phyloP scores from a whole-genome alignment of 1,284 basidiomycete species.

The Cryptococcus hybrid region DNA sequence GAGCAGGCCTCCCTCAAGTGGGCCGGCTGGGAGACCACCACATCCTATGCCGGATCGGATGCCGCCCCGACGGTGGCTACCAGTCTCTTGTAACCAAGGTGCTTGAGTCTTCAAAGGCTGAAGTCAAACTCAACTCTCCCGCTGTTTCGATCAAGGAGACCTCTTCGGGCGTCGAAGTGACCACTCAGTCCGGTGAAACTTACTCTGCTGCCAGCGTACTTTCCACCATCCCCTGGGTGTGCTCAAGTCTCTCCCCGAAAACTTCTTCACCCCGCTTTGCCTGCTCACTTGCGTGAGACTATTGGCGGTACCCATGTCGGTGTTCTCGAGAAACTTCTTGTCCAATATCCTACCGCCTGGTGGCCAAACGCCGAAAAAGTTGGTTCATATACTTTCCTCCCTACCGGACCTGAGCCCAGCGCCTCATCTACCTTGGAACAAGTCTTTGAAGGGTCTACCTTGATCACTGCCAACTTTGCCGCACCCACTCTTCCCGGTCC shows the following conservation, averaged over 20 bases:
- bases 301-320: constrained; percentile 50
- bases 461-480: constrained; percentile 48
- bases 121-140: constrained; percentile 38
- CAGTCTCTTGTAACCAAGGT: constrained; percentile 49
- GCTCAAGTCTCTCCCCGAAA: constrained; percentile 35
- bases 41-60: constrained; percentile 53
- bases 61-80: constrained; percentile 55
- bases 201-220: constrained; percentile 45
- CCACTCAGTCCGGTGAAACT: constrained; percentile 29
- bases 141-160: constrained; percentile 27
- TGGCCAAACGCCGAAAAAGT: constrained; percentile 48
- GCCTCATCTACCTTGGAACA: constrained; percentile 23
- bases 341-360: constrained; percentile 52
- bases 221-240: constrained; percentile 50
- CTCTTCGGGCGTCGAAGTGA: constrained; percentile 24
- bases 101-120: constrained; percentile 42
- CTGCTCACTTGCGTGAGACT: constrained; percentile 27
- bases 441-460: constrained; percentile 41
- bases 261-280: constrained; percentile 44
- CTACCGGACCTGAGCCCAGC: constrained; percentile 21
- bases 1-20: constrained; percentile 49
- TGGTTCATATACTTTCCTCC: constrained; percentile 51
- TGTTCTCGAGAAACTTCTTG: constrained; percentile 53
- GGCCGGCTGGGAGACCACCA: constrained; percentile 49
- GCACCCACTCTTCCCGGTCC: constrained; percentile 33